A percentile compares a stretch with the other conserved stretches of the same genome.
These are phyloP conservation scores for Turritis glabra DNA, from an alignment of 345 rosid genomes.

Conservation along the genomic window DNA sequence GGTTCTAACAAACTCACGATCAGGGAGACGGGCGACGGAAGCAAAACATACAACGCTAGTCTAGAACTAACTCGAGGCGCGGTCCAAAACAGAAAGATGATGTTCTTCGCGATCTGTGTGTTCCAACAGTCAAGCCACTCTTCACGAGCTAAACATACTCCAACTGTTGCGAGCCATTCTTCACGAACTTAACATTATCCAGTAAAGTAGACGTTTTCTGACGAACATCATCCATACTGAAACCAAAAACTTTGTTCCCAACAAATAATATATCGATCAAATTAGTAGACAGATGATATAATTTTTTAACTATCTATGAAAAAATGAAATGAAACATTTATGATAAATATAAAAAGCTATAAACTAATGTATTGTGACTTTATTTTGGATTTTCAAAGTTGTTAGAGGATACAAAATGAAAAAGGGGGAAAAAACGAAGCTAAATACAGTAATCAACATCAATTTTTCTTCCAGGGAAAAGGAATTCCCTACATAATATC, in stretches of 20 bases:
- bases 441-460: conserved; percentile 1
- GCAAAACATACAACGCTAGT: too few species aligned
- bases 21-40: too few species aligned
- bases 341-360: background rate
- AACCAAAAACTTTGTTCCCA: background rate
- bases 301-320: background rate
- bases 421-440: background rate
- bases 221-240: background rate
- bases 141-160: background rate
- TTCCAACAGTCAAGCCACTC: background rate
- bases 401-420: background rate
- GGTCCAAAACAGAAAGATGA: too few species aligned
- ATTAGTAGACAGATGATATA: background rate
- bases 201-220: background rate
- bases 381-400: background rate
- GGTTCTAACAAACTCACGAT: too few species aligned
- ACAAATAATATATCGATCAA: background rate
- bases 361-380: background rate
- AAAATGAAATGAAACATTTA: background rate
- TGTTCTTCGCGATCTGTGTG: too few species aligned
- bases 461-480: background rate
- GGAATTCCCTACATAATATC: background rate
- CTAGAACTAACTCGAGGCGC: too few species aligned
- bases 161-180: too few species aligned
- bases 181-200: too few species aligned